These are phyloP conservation scores for Neodidymelliopsis sp. DNA, from an alignment of 2,329 filamentous ascomycete genomes.

Conservation along the genomic window DNA sequence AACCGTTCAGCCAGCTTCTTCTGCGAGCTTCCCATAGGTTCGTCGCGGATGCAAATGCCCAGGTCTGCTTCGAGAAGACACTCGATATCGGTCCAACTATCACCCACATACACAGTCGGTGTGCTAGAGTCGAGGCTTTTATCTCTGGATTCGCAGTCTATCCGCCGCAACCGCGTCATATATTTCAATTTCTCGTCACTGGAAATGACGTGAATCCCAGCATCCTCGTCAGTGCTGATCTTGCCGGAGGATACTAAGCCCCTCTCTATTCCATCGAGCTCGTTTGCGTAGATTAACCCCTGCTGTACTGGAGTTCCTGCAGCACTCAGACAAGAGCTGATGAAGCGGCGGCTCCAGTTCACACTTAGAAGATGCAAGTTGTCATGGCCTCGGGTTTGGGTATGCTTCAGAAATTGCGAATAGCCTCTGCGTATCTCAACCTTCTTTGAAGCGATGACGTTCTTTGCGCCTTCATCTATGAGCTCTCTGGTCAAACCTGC, in stretches of 20 bases:
- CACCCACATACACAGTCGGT: conserved; percentile 55
- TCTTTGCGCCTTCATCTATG: conserved; percentile 34
- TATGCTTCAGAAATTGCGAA: conserved; percentile 38
- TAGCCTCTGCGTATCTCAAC: conserved; percentile 50
- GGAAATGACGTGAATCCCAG: conserved; percentile 39
- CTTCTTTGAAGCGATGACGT: conserved; percentile 38
- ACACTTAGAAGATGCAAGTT: conserved; percentile 53
- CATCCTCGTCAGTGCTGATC: conserved; percentile 21
- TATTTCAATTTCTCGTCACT: conserved; percentile 51
- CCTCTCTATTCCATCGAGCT: conserved; percentile 28
- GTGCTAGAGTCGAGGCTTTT: not conserved
- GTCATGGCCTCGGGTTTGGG: conserved; percentile 18
- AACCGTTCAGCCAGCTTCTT: conserved; percentile 46
- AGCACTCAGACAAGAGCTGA: conserved; percentile 39
- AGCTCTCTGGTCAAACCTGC: conserved; percentile 42
- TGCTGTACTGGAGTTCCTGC: conserved; percentile 1
- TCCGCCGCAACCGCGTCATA: conserved; percentile 26
- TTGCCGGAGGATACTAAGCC: conserved; percentile 25
- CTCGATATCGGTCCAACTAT: conserved; percentile 58
- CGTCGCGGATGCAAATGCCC: conserved; percentile 56
- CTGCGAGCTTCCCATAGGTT: conserved; percentile 44
- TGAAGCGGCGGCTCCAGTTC: conserved; percentile 57
- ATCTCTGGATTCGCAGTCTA: not conserved
- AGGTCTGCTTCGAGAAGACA: conserved; percentile 54
- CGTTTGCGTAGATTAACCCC: conserved; percentile 28